These are phyloP conservation scores for Phytopythium cucurbitacearum DNA, from an alignment of 352 stramenopile genomes.

Conservation along the genomic window DNA sequence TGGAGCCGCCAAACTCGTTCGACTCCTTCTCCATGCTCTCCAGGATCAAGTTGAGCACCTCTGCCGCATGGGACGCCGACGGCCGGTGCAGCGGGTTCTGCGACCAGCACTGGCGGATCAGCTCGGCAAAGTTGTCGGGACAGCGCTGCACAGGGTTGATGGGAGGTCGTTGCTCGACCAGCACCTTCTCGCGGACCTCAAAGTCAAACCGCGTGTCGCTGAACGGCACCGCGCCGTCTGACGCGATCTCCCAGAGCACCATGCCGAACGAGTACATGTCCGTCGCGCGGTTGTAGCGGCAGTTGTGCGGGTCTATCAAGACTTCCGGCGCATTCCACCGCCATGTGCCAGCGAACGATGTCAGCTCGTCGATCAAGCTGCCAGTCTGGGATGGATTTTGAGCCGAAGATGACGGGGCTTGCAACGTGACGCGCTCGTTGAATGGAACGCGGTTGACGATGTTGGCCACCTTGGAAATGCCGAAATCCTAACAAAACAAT, in stretches of 20 bases:
- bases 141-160: slow-evolving; percentile 44
- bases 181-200: slow-evolving; percentile 57
- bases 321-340: slow-evolving; percentile 70
- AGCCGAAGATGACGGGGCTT: slow-evolving; percentile 15
- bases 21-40: slow-evolving; percentile 41
- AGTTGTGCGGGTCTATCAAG: slow-evolving; percentile 59
- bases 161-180: slow-evolving; percentile 43
- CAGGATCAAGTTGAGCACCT: slow-evolving; percentile 50
- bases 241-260: slow-evolving; percentile 68
- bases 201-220: slow-evolving; percentile 66
- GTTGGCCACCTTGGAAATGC: slow-evolving; percentile 46
- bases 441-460: slow-evolving; percentile 34
- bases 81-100: slow-evolving; percentile 39
- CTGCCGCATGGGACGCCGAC: slow-evolving; percentile 36
- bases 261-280: slow-evolving; percentile 79
- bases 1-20: slow-evolving; percentile 26
- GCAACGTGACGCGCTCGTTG: slow-evolving; percentile 28
- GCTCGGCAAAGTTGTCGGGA: slow-evolving; percentile 41
- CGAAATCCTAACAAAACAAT: slow-evolving; percentile 31
- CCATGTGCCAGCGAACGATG: slow-evolving; percentile 66
- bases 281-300: slow-evolving; percentile 51
- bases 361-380: slow-evolving; percentile 48
- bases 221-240: slow-evolving; percentile 56
- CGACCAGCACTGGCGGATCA: slow-evolving; percentile 64
- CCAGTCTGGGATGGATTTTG: slow-evolving; percentile 22